A percentile compares a stretch with the other conserved stretches of the same genome.
These are phyloP conservation scores for Dryas octopetala DNA, from an alignment of 306 rosid genomes.

Conservation along the genomic window DNA sequence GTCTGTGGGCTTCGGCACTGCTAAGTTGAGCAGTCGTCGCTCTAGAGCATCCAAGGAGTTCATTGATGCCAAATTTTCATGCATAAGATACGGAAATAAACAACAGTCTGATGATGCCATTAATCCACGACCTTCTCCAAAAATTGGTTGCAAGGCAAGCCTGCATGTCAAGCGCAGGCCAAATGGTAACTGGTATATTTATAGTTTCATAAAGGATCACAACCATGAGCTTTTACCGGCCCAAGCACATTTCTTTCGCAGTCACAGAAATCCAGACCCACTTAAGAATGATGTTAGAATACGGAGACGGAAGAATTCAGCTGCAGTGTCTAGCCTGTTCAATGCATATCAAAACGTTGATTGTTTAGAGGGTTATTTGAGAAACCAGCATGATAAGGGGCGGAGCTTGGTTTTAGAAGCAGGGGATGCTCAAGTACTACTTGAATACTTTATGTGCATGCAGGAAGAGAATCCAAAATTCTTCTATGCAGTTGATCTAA, in stretches of 20 bases:
- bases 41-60: conserved; percentile 33
- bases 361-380: conserved; percentile 27
- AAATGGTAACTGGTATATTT: conserved; percentile 25
- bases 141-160: conserved; percentile 36
- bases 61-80: conserved; percentile 36
- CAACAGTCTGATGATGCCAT: conserved; percentile 35
- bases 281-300: conserved; percentile 23
- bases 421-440: conserved; percentile 29
- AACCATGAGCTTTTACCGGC: conserved; percentile 32
- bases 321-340: conserved; percentile 22
- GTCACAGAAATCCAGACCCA: conserved; percentile 25
- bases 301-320: conserved; percentile 24
- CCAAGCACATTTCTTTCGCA: conserved; percentile 32
- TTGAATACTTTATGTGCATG: conserved; percentile 28
- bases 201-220: conserved; percentile 29
- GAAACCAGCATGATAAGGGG: conserved; percentile 30
- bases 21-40: conserved; percentile 33
- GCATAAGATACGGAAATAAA: conserved; percentile 32
- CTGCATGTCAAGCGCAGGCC: conserved; percentile 35
- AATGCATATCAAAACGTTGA: conserved; percentile 33
- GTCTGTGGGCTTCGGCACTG: conserved; percentile 33
- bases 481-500: conserved; percentile 33
- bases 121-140: conserved; percentile 32
- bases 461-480: conserved; percentile 31
- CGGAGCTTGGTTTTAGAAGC: conserved; percentile 27